Percentiles rank a stretch among this genome's conserved stretches.
phyloP scores from a whole-genome alignment of 495 filamentous ascomycete species.

The Mytilinidion resinicola region DNA sequence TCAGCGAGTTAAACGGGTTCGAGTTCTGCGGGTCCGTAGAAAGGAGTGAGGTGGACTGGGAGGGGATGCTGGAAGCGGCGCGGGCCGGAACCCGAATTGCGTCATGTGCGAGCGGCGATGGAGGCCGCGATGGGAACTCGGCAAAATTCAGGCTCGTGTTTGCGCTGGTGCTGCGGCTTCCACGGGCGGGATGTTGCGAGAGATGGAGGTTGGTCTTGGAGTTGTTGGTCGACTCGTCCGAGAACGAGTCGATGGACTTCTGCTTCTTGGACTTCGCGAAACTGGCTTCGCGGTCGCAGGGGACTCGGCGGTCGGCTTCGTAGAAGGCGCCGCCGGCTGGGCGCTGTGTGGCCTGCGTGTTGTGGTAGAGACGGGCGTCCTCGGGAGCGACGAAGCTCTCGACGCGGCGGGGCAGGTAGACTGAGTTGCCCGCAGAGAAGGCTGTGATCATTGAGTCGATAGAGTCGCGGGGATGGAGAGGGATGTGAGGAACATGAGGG shows the following conservation, averaged over 20 bases:
- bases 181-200: conserved; percentile 14
- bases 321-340: conserved; percentile 35
- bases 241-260: conserved; percentile 22
- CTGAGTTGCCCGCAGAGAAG: conserved; percentile 53
- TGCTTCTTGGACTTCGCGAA: conserved; percentile 1
- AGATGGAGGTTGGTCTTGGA: conserved; percentile 6
- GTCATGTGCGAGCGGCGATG: too few relatives aligned
- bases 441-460: conserved; percentile 64
- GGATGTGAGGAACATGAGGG: conserved; percentile 44
- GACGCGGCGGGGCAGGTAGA: conserved; percentile 68
- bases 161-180: conserved; percentile 6
- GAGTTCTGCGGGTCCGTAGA: conserved; percentile 5
- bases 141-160: background rate
- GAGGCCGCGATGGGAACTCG: too few relatives aligned
- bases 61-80: background rate
- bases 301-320: conserved; percentile 26
- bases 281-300: conserved; percentile 24
- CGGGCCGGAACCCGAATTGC: background rate
- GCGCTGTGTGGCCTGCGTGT: conserved; percentile 26
- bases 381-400: conserved; percentile 67
- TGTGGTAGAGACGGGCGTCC: conserved; percentile 30
- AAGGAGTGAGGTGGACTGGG: conserved; percentile 8
- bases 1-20: background rate
- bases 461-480: conserved; percentile 56
- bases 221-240: conserved; percentile 21